Conservation (phyloP, 805 yeast genomes). For the Cyberlindnera japonica region DNA sequence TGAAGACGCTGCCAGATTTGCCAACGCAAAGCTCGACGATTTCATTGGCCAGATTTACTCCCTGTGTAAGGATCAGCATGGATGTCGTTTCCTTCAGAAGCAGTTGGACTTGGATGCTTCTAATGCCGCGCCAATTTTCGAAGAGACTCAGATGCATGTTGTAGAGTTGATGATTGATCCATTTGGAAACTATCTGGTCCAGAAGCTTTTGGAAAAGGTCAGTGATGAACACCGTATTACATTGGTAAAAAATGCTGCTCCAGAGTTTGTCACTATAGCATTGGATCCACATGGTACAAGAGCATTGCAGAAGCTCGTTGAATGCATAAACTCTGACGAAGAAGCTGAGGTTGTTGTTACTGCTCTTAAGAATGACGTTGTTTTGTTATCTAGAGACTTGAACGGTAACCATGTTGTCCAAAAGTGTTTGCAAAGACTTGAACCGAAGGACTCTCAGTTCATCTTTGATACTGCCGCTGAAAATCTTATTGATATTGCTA, state of each 20-base stretch:
- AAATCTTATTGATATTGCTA: constrained; percentile 77
- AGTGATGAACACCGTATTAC: constrained; percentile 63
- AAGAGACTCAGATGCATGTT: constrained; percentile 72
- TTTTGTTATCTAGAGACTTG: constrained; percentile 76
- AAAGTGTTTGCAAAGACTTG: constrained; percentile 75
- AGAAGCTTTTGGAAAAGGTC: constrained; percentile 80
- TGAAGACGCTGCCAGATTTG: constrained; percentile 69
- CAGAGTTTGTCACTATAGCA: constrained; percentile 75
- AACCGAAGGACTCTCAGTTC: constrained; percentile 71
- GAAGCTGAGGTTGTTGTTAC: constrained; percentile 65
- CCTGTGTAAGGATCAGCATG: constrained; percentile 93
- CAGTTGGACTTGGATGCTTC: constrained; percentile 66
- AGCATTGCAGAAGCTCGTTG: constrained; percentile 89
- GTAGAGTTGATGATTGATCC: constrained; percentile 92
- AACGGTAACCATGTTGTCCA: constrained; percentile 98
- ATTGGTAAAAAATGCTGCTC: constrained; percentile 67
- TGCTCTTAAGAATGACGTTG: constrained; percentile 66
- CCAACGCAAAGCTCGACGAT: constrained; percentile 64
- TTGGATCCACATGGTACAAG: constrained; percentile 95
- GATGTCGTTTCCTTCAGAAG: constrained; percentile 87
- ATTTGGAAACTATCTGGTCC: constrained; percentile 94
- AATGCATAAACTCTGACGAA: constrained; percentile 65
- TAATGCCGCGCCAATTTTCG: constrained; percentile 73
- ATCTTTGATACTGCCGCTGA: constrained; percentile 80
- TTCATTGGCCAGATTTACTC: constrained; percentile 71